These are phyloP conservation scores for Aureobasidium lini DNA, from an alignment of 2,329 filamentous ascomycete genomes.

Conservation along the genomic window DNA sequence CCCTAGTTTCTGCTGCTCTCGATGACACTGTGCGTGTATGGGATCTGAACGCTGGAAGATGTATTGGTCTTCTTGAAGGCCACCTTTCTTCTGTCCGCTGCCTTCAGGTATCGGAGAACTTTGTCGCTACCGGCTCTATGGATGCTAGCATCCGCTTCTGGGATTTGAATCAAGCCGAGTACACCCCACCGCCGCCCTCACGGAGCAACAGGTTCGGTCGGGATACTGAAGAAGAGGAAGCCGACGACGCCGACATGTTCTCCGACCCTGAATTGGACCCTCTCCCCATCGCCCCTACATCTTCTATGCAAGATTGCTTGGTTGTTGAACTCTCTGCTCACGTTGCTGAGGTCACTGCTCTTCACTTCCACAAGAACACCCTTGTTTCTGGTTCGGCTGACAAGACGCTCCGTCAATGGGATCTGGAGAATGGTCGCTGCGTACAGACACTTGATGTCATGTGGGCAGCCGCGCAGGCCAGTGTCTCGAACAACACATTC, in stretches of 20 bases:
- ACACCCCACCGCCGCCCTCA: conserved; percentile 60
- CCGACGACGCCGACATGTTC: conserved; percentile 9
- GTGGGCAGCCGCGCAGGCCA: conserved; percentile 91
- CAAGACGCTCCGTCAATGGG: conserved; percentile 96
- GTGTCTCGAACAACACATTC: conserved; percentile 49
- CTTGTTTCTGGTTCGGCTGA: conserved; percentile 93
- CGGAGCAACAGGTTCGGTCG: conserved; percentile 39
- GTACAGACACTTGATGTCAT: conserved; percentile 96
- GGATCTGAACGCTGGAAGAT: conserved; percentile 90
- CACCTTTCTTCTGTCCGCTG: conserved; percentile 90
- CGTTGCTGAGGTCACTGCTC: conserved; percentile 86
- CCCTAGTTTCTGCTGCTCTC: conserved; percentile 82
- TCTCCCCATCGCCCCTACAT: conserved; percentile 50
- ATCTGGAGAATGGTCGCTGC: conserved; percentile 92
- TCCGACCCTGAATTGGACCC: conserved; percentile 10
- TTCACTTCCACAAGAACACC: conserved; percentile 83
- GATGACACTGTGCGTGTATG: conserved; percentile 94
- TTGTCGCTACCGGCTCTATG: conserved; percentile 87
- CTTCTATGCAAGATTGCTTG: conserved; percentile 81
- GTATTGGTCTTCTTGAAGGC: conserved; percentile 84
- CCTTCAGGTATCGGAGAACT: conserved; percentile 90
- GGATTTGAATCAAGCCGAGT: conserved; percentile 85
- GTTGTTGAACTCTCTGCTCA: conserved; percentile 86
- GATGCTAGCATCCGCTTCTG: conserved; percentile 91
- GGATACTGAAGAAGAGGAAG: conserved; percentile 44